Conservation (phyloP, 2,329 filamentous ascomycete genomes). For the Phyllosticta citriasiana region DNA sequence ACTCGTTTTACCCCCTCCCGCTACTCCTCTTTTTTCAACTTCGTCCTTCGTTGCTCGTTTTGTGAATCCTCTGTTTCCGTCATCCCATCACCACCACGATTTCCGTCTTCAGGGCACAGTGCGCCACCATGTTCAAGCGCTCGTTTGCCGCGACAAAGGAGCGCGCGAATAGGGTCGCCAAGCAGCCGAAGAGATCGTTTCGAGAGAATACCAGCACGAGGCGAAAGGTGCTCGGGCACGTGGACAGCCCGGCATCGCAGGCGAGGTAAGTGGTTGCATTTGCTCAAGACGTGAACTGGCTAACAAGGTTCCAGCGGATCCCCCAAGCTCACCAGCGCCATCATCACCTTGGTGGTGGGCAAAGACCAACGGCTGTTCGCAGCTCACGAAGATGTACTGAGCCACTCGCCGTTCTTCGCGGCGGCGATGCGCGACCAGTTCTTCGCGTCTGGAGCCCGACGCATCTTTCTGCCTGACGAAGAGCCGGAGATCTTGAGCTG, state of each 20-base stretch:
- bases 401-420: slow-evolving; percentile 75
- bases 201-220: slow-evolving; percentile 59
- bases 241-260: slow-evolving; percentile 48
- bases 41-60: not conserved
- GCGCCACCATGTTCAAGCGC: slow-evolving; percentile 75
- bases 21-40: not conserved
- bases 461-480: slow-evolving; percentile 67
- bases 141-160: slow-evolving; percentile 66
- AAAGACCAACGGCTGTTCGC: slow-evolving; percentile 82
- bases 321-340: slow-evolving; percentile 54
- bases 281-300: not conserved
- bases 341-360: slow-evolving; percentile 79
- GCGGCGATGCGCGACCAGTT: slow-evolving; percentile 61
- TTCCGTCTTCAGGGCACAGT: slow-evolving; percentile 26
- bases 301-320: slow-evolving; percentile 23
- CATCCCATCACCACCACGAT: slow-evolving; percentile 16
- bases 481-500: slow-evolving; percentile 90
- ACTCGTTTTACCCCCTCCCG: slow-evolving; percentile 1
- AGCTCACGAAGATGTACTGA: slow-evolving; percentile 86
- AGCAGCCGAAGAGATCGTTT: slow-evolving; percentile 63
- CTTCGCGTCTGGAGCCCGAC: slow-evolving; percentile 47
- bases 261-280: slow-evolving; percentile 31
- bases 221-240: slow-evolving; percentile 78
- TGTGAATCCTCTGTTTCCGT: not conserved
- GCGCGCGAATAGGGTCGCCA: slow-evolving; percentile 79